These are phyloP conservation scores for Rugonectria rugulosa DNA, from an alignment of 2,329 filamentous ascomycete species.

Conservation along the genomic window DNA sequence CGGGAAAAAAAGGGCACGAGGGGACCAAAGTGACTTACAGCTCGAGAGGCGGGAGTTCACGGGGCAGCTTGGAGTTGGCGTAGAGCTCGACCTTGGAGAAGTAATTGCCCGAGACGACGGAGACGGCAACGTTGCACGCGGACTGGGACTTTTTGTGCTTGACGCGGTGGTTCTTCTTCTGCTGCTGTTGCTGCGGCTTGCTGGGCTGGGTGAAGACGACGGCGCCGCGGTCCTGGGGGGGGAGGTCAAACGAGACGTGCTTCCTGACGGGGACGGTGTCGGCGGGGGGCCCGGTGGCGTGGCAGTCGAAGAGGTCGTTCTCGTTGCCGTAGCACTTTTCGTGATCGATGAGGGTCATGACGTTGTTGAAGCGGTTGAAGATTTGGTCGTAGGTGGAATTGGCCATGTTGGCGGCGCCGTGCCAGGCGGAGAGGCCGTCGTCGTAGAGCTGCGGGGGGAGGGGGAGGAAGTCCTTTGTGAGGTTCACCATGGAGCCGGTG, in stretches of 20 bases:
- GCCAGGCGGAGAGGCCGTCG: slow-evolving; percentile 53
- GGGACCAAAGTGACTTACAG: slow-evolving; percentile 60
- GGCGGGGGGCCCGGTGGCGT: slow-evolving; percentile 25
- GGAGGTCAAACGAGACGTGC: not conserved
- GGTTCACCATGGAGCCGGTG: slow-evolving; percentile 51
- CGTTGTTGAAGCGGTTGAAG: slow-evolving; percentile 67
- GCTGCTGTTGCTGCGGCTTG: not conserved
- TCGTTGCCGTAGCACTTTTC: slow-evolving; percentile 63
- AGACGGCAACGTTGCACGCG: slow-evolving; percentile 26
- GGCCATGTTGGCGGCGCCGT: slow-evolving; percentile 50
- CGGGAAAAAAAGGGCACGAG: too few relatives aligned
- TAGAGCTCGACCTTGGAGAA: slow-evolving; percentile 83
- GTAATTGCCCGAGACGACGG: slow-evolving; percentile 58
- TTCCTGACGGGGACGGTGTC: not conserved
- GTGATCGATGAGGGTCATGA: slow-evolving; percentile 76
- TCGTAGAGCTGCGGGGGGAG: slow-evolving; percentile 47
- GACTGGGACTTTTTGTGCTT: slow-evolving; percentile 27
- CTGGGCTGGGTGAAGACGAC: slow-evolving; percentile 1
- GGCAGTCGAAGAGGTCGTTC: slow-evolving; percentile 58
- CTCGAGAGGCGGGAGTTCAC: slow-evolving; percentile 70
- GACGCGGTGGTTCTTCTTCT: slow-evolving; percentile 22
- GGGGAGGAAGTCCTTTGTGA: slow-evolving; percentile 52
- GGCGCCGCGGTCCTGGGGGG: slow-evolving; percentile 15
- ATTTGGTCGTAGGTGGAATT: slow-evolving; percentile 64
- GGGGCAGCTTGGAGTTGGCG: slow-evolving; percentile 76